Base-by-base conservation (phyloP, 1,139 yeast genomes). In the Candida neerlandica region DNA sequence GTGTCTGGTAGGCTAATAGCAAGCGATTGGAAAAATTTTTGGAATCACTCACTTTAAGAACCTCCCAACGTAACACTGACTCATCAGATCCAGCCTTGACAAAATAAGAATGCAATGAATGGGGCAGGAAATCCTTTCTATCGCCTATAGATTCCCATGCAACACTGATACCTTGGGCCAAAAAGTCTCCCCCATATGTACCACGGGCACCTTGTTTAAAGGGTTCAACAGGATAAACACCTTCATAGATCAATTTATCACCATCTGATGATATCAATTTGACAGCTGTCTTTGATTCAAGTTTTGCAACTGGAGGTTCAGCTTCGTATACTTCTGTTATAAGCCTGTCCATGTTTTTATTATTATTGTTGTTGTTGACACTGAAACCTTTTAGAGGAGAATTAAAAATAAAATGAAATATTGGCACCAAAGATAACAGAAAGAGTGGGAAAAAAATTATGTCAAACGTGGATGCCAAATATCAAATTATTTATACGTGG, bases 141-240 rank as follows among this genome's bases (percentile, higher is more conserved):
- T 58, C 59, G 4, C 52, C 54, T 7, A 75, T 59, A 10, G 75
- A 60, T 43, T 63, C 70, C 73, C 74, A 73, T 1, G 74, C 76
- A 0, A 77, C 80, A 41, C 65, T 52, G 11, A 69, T 48, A 1
- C 69, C 66, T 54, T 73, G 78, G 18, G 66, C 52, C 4, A 73
- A 57, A 32, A 72, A 59, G 46, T 75, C 80, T 2, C 79, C 80
- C 2, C 80, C 80, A 55, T 66, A 75, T 1, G 72, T 65, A 1
- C 78, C 79, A 51, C 77, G 59, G 4, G 64, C 66, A 1, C 63
- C 73, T 10, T 58, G 62, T 15, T 53, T 50, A 48, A 62, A 64
- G 10, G 73, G 66, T 54, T 73, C 71, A 47, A 75, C 63, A 1
- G 78, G 78, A 54, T 70, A 66, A 37, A 65, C 65, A 1, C 78